Conservation (phyloP, 176 grass and related monocot species). For the Cymbopogon citratus region DNA sequence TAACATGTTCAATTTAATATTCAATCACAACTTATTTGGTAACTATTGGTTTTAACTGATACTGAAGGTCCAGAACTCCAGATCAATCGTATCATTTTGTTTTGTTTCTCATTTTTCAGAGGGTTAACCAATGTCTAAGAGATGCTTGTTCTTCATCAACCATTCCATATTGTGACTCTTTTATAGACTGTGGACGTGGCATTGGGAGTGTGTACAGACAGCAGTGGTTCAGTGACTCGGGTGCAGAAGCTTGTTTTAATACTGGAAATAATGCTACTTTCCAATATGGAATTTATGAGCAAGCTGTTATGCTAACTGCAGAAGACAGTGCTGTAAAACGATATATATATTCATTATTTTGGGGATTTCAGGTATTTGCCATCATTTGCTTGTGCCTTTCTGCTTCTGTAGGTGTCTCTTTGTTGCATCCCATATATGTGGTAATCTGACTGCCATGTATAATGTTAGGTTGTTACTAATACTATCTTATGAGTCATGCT, state of each 20-base stretch:
- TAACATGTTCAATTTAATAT: neutral
- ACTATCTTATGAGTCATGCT: neutral
- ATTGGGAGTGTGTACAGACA: conserved; percentile 18
- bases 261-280: conserved; percentile 29
- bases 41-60: neutral
- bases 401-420: neutral
- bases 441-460: neutral
- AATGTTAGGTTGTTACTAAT: neutral
- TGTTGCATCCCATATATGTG: conserved; percentile 2
- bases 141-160: conserved; percentile 46
- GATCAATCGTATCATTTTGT: neutral
- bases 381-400: neutral
- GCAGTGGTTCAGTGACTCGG: conserved; percentile 41
- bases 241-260: conserved; percentile 59
- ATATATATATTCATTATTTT: conserved; percentile 93
- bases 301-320: conserved; percentile 72
- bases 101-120: conserved; percentile 45
- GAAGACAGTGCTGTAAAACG: conserved; percentile 53
- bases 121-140: conserved; percentile 85
- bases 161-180: conserved; percentile 32
- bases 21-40: neutral
- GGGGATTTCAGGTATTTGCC: conserved; percentile 89
- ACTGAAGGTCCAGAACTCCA: neutral
- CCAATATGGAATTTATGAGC: conserved; percentile 73
- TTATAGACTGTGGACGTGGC: conserved; percentile 68